Evolutionary conservation across 805 yeast species (phyloP).

Genomic region (Saturnispora bothae): DNA sequence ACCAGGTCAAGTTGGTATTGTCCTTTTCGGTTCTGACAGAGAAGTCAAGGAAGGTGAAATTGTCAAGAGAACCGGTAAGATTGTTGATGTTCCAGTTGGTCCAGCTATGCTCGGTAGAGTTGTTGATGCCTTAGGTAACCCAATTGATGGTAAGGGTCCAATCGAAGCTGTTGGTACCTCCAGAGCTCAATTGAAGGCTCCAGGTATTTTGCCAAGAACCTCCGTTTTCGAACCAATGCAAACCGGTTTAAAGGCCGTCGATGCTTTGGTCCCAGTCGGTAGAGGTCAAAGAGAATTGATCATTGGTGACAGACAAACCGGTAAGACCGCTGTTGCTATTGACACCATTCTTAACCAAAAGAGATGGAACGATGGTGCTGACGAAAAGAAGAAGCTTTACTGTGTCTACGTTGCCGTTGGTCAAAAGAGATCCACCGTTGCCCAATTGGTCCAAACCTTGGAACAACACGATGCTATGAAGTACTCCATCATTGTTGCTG

Average conservation of each 20-base stretch:
- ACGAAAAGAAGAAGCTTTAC: conserved; percentile 96
- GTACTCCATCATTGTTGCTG: conserved; percentile 97
- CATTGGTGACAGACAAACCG: conserved; percentile 99
- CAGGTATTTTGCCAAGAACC: conserved; percentile 99
- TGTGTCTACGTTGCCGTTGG: conserved; percentile 99
- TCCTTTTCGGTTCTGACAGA: conserved; percentile 98
- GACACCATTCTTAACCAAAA: conserved; percentile 98
- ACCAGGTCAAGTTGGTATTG: conserved; percentile 99
- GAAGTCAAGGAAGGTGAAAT: conserved; percentile 98
- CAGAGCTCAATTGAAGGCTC: conserved; percentile 99
- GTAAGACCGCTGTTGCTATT: conserved; percentile 98
- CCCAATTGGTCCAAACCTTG: conserved; percentile 97
- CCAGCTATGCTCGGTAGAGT: conserved; percentile 98
- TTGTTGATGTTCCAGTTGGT: conserved; percentile 98
- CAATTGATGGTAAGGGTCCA: conserved; percentile 99
- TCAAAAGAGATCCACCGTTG: conserved; percentile 99
- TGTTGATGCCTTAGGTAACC: conserved; percentile 98
- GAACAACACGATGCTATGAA: conserved; percentile 97
- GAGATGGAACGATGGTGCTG: conserved; percentile 93
- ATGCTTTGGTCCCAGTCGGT: conserved; percentile 98
- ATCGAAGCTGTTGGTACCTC: conserved; percentile 71
- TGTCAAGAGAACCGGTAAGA: conserved; percentile 98
- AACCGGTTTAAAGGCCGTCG: conserved; percentile 98
- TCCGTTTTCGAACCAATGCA: conserved; percentile 99
- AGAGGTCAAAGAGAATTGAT: conserved; percentile 99